phyloP scores from a whole-genome alignment of 305 asterid species.

The Solanum hybrid region DNA sequence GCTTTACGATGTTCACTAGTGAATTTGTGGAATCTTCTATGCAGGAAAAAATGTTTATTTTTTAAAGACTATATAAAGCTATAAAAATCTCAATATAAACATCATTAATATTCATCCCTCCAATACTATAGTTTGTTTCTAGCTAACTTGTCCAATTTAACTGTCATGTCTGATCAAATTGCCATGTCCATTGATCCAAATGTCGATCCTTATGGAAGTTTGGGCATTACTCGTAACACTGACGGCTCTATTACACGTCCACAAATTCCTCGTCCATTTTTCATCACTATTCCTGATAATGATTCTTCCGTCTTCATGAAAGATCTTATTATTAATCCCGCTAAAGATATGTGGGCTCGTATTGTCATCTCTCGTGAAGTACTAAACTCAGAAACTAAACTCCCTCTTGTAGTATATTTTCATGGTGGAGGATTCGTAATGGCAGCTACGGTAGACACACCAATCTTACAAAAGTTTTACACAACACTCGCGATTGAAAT shows the following conservation, averaged over 20 bases:
- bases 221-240: slow-evolving; percentile 9
- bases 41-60: neutral
- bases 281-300: neutral
- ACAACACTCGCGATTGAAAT: slow-evolving; percentile 13
- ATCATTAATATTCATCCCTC: neutral
- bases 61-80: neutral
- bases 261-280: neutral
- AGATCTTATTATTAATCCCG: neutral
- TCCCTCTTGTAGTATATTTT: slow-evolving; percentile 35
- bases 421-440: slow-evolving; percentile 43
- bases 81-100: neutral
- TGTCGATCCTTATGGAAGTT: slow-evolving; percentile 4
- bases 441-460: slow-evolving; percentile 5
- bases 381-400: neutral
- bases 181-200: slow-evolving; percentile 4
- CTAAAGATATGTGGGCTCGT: slow-evolving; percentile 3
- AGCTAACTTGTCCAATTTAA: neutral
- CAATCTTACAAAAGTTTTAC: slow-evolving; percentile 23
- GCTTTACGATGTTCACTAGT: neutral
- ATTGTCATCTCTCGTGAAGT: neutral
- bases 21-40: neutral
- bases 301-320: neutral
- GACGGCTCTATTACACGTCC: slow-evolving; percentile 14
- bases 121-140: neutral
- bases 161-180: neutral